phyloP scores from a whole-genome alignment of 2,329 filamentous ascomycete species.

The Alternaria sp. region DNA sequence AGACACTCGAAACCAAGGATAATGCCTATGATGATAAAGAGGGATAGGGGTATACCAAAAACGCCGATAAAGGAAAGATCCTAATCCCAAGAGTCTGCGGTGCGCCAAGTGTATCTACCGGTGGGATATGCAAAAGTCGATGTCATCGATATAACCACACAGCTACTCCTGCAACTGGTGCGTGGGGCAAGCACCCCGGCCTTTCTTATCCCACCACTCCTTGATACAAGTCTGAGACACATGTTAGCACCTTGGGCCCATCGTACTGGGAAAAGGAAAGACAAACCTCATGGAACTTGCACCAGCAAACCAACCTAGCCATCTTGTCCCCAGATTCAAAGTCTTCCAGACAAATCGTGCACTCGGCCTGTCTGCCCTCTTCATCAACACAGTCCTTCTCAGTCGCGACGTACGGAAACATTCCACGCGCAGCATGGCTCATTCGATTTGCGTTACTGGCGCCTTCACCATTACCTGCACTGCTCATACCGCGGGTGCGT shows the following conservation, averaged over 20 bases:
- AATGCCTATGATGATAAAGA: not conserved
- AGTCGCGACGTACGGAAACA: slow-evolving; percentile 62
- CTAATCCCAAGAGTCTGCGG: not conserved
- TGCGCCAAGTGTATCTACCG: not conserved
- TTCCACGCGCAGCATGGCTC: slow-evolving; percentile 44
- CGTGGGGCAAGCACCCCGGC: slow-evolving; percentile 65
- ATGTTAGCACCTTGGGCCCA: slow-evolving; percentile 1
- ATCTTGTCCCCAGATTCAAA: slow-evolving; percentile 66
- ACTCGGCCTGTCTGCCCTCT: slow-evolving; percentile 60
- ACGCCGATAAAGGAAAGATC: not conserved
- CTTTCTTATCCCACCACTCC: slow-evolving; percentile 64
- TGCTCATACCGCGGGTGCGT: slow-evolving; percentile 44
- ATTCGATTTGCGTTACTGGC: slow-evolving; percentile 30
- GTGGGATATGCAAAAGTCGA: not conserved
- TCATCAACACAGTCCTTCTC: slow-evolving; percentile 69
- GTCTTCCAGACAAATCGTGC: slow-evolving; percentile 70
- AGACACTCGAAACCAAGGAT: not conserved
- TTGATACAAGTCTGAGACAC: slow-evolving; percentile 58
- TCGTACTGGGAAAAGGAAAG: not conserved
- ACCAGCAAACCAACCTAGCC: slow-evolving; percentile 67
- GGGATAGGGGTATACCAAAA: slow-evolving; percentile 12
- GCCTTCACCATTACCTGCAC: slow-evolving; percentile 32
- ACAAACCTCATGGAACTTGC: slow-evolving; percentile 65
- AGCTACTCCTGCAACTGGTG: slow-evolving; percentile 56
- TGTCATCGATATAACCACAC: not conserved